Percentiles rank a stretch among this genome's conserved stretches.
These are phyloP conservation scores for Oryza meridionalis DNA, from an alignment of 176 grass and related monocot species.

Conservation along the genomic window DNA sequence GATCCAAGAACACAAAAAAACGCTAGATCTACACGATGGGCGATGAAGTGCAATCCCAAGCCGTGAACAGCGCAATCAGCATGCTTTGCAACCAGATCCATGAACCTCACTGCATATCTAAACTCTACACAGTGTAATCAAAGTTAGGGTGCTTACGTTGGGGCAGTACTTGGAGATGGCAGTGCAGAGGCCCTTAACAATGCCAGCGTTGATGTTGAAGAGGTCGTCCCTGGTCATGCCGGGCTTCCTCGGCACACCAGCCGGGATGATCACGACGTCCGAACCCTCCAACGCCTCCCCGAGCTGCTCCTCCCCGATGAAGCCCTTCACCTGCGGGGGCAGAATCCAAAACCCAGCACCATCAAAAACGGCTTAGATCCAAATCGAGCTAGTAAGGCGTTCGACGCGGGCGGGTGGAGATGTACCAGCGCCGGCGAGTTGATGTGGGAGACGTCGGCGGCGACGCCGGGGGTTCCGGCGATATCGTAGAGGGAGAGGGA, in stretches of 20 bases:
- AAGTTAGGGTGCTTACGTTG: slow-evolving; percentile 43
- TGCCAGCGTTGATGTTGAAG: slow-evolving; percentile 82
- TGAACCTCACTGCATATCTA: slow-evolving; percentile 13
- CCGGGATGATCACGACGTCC: slow-evolving; percentile 71
- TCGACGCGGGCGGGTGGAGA: not conserved
- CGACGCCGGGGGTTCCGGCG: slow-evolving; percentile 66
- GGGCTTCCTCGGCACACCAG: slow-evolving; percentile 73
- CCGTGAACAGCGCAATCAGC: not conserved
- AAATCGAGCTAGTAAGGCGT: no score
- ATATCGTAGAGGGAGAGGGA: slow-evolving; percentile 72
- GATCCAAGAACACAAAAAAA: not conserved
- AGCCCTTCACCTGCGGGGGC: slow-evolving; percentile 50
- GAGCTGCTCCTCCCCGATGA: slow-evolving; percentile 55
- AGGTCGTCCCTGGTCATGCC: slow-evolving; percentile 82
- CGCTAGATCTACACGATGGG: not conserved
- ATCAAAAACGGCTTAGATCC: no score
- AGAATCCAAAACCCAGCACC: not conserved
- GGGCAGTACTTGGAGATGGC: slow-evolving; percentile 70
- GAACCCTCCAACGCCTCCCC: slow-evolving; percentile 58
- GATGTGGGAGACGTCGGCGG: slow-evolving; percentile 73
- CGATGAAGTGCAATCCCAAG: not conserved
- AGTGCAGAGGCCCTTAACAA: slow-evolving; percentile 62
- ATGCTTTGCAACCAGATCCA: not conserved
- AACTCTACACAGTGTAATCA: slow-evolving; percentile 10
- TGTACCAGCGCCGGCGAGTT: slow-evolving; percentile 56